Evolutionary conservation across 106 monocot species (phyloP), one percentile per base, ranked within the genome.

Genomic region (Acorus gramineus): DNA sequence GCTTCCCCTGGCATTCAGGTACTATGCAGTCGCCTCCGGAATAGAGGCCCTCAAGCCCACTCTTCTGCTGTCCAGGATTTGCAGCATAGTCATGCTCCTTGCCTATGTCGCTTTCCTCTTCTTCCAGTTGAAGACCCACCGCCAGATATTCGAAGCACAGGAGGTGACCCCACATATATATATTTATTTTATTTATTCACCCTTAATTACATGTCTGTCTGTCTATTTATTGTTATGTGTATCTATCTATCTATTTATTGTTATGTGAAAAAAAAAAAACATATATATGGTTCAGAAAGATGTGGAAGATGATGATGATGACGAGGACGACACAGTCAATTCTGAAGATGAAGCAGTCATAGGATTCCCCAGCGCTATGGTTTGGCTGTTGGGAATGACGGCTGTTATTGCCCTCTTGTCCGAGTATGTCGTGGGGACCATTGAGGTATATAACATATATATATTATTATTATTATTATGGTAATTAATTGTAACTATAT

Each of bases 81-180:
- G 89, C 64, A 89, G 93, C 72, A 63, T 93, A 44, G 49, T 81
- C 50, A 85, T 93, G 86, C 81, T 93, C 55, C 11, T 81, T 4
- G 83, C 81, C 47, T 93, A 89, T 50, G 60, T 77, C 8, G 82
- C 79, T 44, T 89, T 86, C 67, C 78, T 93, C 66, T 81, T 89
- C 79, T 93, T 93, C 75, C 93, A 93, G 67, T 72, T 93, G 8
- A 93, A 86, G 79, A 93, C 93, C 11, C 85, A 93, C 58, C 77
- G 85, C 56, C 73, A 79, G 46, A 71, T 91, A 43, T 93, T 89
- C 49, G 89, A 86, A 43, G 47, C 85, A 2, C 75, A 62, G 53
- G 67, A 85, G 71, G 73, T 74, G 11, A 48, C 11, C 28, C 28
- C 28, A 28, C 28, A 28, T 28, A 28, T 28, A 28, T 28, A 28